Percentiles rank a stretch among this genome's conserved stretches.
These are phyloP conservation scores for Nymphaea thermarum DNA, from an alignment of 164 flowering plant genomes.

Conservation along the genomic window DNA sequence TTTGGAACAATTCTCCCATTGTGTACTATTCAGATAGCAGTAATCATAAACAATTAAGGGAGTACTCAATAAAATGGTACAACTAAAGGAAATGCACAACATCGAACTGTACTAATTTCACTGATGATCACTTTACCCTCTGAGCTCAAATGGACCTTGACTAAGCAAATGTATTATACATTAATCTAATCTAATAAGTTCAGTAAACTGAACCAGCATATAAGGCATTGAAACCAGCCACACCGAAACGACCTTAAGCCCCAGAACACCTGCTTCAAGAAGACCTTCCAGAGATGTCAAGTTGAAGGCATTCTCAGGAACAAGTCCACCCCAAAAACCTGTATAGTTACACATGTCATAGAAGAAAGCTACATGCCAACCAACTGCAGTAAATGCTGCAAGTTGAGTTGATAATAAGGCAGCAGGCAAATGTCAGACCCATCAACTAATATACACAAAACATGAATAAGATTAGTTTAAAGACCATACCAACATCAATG, in stretches of 20 bases:
- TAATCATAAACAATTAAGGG: too few relatives aligned
- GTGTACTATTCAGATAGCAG: too few relatives aligned
- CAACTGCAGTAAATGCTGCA: not conserved
- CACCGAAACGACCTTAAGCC: slow-evolving; percentile 57
- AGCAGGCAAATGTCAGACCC: not conserved
- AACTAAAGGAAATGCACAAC: too few relatives aligned
- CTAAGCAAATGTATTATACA: too few relatives aligned
- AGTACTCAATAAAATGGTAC: too few relatives aligned
- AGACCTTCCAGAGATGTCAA: slow-evolving; percentile 58
- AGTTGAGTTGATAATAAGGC: not conserved
- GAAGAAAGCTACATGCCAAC: not conserved
- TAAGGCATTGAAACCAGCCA: too few relatives aligned
- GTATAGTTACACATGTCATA: slow-evolving; percentile 1
- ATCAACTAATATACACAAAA: not conserved
- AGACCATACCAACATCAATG: slow-evolving; percentile 82
- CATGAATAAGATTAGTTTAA: slow-evolving; percentile 2
- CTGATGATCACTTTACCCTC: too few relatives aligned
- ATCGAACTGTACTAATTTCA: too few relatives aligned
- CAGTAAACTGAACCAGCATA: not conserved
- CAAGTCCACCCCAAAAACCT: slow-evolving; percentile 99
- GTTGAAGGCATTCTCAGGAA: slow-evolving; percentile 93
- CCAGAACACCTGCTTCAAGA: slow-evolving; percentile 81
- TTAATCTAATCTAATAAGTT: too few relatives aligned
- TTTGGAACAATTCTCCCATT: too few relatives aligned
- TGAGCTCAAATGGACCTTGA: too few relatives aligned